These are phyloP conservation scores for Circinella minor DNA, from an alignment of 371 early-diverging fungal genomes.

Conservation along the genomic window DNA sequence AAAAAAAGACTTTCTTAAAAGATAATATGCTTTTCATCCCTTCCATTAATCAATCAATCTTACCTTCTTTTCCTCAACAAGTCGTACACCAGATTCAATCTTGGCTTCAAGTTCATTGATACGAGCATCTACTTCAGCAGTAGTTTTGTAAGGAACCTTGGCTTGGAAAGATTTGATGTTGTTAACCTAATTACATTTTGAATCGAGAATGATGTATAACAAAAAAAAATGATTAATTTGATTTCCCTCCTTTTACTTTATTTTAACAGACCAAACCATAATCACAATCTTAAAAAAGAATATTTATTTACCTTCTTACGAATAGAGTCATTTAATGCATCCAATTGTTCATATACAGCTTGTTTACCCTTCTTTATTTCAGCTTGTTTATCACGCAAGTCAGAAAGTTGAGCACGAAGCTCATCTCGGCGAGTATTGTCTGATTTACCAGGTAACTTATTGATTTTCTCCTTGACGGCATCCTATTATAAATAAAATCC, in stretches of 20 bases:
- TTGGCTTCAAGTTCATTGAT: slow-evolving; percentile 80
- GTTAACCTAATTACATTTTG: slow-evolving; percentile 44
- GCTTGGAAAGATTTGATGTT: slow-evolving; percentile 76
- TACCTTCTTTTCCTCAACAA: slow-evolving; percentile 87
- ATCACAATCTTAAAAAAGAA: too few species aligned
- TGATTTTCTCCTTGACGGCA: slow-evolving; percentile 49
- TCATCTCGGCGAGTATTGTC: slow-evolving; percentile 58
- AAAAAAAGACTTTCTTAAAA: too few species aligned
- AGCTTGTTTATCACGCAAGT: slow-evolving; percentile 64
- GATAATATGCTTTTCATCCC: background rate
- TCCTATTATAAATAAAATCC: slow-evolving; percentile 37
- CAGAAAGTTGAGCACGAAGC: slow-evolving; percentile 64
- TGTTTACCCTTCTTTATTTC: slow-evolving; percentile 59
- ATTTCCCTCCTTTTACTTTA: too few species aligned
- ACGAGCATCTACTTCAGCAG: slow-evolving; percentile 78
- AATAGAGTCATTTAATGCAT: slow-evolving; percentile 45
- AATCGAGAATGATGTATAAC: too few species aligned
- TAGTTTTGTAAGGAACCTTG: slow-evolving; percentile 79
- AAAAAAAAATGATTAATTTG: too few species aligned
- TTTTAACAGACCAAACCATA: too few species aligned
- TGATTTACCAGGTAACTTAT: slow-evolving; percentile 43
- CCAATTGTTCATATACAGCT: slow-evolving; percentile 64
- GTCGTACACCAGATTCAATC: slow-evolving; percentile 78
- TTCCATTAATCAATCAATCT: background rate
- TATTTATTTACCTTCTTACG: slow-evolving; percentile 26